Conservation (phyloP, 2,329 filamentous ascomycete species). For the Nothopassalora personata region DNA sequence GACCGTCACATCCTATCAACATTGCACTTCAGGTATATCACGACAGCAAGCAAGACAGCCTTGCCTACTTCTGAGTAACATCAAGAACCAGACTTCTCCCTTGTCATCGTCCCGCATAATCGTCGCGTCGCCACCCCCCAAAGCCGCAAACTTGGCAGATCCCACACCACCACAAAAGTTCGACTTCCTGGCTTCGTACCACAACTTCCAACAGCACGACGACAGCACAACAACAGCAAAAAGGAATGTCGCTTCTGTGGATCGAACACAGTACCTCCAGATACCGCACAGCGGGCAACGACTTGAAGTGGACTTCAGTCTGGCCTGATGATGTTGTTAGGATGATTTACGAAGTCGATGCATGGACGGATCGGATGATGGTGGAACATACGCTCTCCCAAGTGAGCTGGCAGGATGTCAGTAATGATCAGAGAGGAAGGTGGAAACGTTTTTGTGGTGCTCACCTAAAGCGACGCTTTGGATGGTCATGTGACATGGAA, state of each 20-base stretch:
- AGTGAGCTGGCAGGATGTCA: background rate
- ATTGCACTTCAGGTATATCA: no score
- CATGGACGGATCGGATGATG: no score
- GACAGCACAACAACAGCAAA: background rate
- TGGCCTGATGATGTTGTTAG: background rate
- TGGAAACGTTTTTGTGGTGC: background rate
- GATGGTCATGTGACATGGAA: background rate
- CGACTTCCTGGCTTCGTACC: background rate
- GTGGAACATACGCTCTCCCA: background rate
- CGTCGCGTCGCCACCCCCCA: background rate
- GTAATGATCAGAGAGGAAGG: background rate
- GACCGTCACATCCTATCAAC: no score
- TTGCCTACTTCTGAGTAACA: background rate
- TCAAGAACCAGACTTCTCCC: background rate
- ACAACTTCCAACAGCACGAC: background rate
- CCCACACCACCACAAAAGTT: background rate
- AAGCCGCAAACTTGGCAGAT: background rate
- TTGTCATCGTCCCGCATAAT: background rate
- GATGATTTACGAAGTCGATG: background rate
- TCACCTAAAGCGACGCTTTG: background rate
- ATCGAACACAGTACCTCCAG: conserved; percentile 4
- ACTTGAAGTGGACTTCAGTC: conserved; percentile 1
- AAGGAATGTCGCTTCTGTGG: conserved; percentile 2
- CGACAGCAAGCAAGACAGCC: background rate
- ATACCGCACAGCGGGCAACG: background rate